These are phyloP conservation scores for Volvox reticuliferus DNA, from an alignment of 139 green algal genomes.

Conservation along the genomic window DNA sequence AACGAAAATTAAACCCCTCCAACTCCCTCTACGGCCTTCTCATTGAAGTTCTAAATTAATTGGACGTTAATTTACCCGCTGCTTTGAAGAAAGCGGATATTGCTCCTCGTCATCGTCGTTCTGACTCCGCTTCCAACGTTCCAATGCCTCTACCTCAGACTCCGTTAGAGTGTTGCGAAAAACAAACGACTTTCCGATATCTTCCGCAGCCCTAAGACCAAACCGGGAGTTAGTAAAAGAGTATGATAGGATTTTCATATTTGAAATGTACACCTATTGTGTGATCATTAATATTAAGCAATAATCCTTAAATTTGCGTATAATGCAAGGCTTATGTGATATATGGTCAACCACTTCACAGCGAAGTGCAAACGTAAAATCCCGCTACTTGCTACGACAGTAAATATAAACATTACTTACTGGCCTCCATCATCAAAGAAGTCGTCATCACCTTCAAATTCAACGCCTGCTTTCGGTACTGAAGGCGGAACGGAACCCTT, in stretches of 20 bases:
- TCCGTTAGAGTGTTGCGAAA: neutral
- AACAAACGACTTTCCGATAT: constrained; percentile 31
- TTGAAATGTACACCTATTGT: neutral
- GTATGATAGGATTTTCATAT: neutral
- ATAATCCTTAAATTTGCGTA: neutral
- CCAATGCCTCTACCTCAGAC: neutral
- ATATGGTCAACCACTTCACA: neutral
- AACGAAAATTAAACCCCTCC: too few relatives aligned
- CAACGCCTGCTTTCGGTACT: neutral
- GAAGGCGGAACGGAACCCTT: neutral
- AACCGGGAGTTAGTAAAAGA: neutral
- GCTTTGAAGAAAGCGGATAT: neutral
- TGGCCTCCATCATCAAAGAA: constrained; percentile 6
- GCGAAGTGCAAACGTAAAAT: neutral
- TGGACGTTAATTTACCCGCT: neutral
- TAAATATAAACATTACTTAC: neutral
- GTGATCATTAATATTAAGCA: too few relatives aligned
- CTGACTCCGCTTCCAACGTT: neutral
- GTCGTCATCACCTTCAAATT: neutral
- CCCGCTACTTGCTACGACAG: neutral
- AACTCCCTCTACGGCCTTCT: too few relatives aligned
- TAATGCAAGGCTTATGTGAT: neutral
- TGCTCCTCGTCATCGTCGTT: constrained; percentile 34
- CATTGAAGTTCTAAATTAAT: too few relatives aligned
- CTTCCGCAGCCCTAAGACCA: constrained; percentile 15